These are phyloP conservation scores for Fusarium tuaranense DNA, from an alignment of 2,329 filamentous ascomycete genomes.

Conservation along the genomic window DNA sequence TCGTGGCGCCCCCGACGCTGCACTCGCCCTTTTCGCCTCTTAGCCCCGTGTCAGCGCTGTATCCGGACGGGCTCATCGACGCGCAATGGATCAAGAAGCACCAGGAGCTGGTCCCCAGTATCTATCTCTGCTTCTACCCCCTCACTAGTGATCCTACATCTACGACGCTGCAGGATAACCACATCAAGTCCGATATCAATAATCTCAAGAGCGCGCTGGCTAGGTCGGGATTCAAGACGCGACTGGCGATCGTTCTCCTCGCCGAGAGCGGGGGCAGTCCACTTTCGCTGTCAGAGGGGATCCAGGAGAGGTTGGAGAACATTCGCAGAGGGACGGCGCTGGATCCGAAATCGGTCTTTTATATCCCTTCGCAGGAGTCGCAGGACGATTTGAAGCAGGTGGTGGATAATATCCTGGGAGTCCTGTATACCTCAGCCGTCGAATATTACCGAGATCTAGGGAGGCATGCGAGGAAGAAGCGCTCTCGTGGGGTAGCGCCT, in stretches of 20 bases:
- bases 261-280: conserved; percentile 44
- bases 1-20: conserved; percentile 66
- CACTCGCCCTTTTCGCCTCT: conserved; percentile 94
- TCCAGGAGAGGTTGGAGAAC: conserved; percentile 77
- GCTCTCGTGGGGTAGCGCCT: conserved; percentile 80
- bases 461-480: conserved; percentile 92
- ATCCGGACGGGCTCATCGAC: conserved; percentile 90
- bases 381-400: conserved; percentile 78
- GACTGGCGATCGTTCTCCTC: conserved; percentile 75
- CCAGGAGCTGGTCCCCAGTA: conserved; percentile 83
- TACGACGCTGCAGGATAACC: conserved; percentile 84
- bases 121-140: conserved; percentile 84
- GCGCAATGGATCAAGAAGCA: conserved; percentile 89
- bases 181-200: conserved; percentile 88
- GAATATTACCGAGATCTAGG: conserved; percentile 96
- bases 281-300: conserved; percentile 69
- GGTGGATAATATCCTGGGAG: conserved; percentile 77
- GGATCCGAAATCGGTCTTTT: conserved; percentile 87
- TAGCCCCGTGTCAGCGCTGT: conserved; percentile 83
- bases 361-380: conserved; percentile 80
- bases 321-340: conserved; percentile 84
- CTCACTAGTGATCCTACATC: conserved; percentile 79
- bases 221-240: conserved; percentile 80
- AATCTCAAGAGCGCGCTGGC: conserved; percentile 75
- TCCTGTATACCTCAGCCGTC: conserved; percentile 78